These are phyloP conservation scores for Tetradesmus obliquus DNA, from an alignment of 139 green algal species.

Conservation along the genomic window DNA sequence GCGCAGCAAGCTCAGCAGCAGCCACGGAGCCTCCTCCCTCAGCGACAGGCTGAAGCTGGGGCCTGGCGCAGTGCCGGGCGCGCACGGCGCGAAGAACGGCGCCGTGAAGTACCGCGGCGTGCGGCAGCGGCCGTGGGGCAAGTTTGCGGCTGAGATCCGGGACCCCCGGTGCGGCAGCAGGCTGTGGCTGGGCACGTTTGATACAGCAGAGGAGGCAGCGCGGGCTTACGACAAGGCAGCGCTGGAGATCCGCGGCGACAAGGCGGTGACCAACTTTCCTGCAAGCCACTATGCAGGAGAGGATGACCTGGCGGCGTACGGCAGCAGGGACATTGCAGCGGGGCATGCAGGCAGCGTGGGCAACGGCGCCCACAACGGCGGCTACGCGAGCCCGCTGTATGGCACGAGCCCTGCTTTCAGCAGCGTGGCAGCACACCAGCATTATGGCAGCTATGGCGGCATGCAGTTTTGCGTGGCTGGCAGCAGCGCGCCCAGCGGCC, in stretches of 20 bases:
- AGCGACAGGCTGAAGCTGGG: constrained; percentile 34
- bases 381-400: constrained; percentile 17
- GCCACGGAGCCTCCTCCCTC: not conserved
- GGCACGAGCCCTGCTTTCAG: constrained; percentile 40
- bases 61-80: constrained; percentile 6
- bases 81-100: constrained; percentile 25
- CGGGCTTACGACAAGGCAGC: constrained; percentile 89
- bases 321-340: not conserved
- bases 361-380: not conserved
- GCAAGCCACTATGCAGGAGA: constrained; percentile 5
- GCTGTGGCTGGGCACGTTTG: constrained; percentile 92
- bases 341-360: not conserved
- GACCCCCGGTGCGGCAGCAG: constrained; percentile 73
- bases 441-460: not conserved
- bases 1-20: constrained; percentile 29
- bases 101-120: constrained; percentile 80
- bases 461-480: not conserved
- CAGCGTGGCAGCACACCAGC: constrained; percentile 11
- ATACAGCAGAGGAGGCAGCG: constrained; percentile 87
- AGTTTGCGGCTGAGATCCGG: constrained; percentile 88
- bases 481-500: constrained; percentile 1
- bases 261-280: constrained; percentile 49
- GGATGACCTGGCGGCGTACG: constrained; percentile 18
- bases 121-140: constrained; percentile 88
- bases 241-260: constrained; percentile 78